phyloP scores from a whole-genome alignment of 140 eudicot genomes.

The Erigeron philadelphicus region DNA sequence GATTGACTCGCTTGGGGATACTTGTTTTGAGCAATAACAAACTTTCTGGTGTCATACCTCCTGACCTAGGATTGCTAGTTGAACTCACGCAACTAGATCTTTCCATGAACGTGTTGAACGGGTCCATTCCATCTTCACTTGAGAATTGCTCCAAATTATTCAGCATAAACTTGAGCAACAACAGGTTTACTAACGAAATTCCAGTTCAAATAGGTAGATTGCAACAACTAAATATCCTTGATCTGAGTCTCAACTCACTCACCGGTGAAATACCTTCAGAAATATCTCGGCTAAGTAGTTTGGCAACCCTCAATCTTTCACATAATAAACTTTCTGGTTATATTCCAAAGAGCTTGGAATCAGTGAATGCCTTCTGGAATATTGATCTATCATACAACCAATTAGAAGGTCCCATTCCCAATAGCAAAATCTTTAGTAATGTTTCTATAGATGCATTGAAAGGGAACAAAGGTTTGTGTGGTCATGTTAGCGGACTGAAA shows the following conservation, averaged over 20 bases:
- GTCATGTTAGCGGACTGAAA: slow-evolving; percentile 21
- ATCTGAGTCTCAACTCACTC: slow-evolving; percentile 30
- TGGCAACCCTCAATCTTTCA: slow-evolving; percentile 35
- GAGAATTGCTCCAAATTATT: slow-evolving; percentile 27
- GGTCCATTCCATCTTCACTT: slow-evolving; percentile 32
- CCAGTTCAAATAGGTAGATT: slow-evolving; percentile 26
- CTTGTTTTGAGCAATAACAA: slow-evolving; percentile 29
- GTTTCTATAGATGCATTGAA: slow-evolving; percentile 23
- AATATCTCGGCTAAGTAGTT: slow-evolving; percentile 12
- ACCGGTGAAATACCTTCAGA: slow-evolving; percentile 21
- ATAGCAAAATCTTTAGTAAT: slow-evolving; percentile 21
- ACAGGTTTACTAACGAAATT: slow-evolving; percentile 22
- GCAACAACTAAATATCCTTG: slow-evolving; percentile 23
- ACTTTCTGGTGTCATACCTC: slow-evolving; percentile 39
- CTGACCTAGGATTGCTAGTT: slow-evolving; percentile 28
- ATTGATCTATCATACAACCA: slow-evolving; percentile 33
- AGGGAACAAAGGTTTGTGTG: slow-evolving; percentile 35
- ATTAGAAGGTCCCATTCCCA: slow-evolving; percentile 39
- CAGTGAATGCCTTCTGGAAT: slow-evolving; percentile 15
- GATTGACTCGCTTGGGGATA: neutral
- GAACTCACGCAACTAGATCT: slow-evolving; percentile 28
- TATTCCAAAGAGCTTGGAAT: slow-evolving; percentile 25
- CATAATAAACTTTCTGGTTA: slow-evolving; percentile 37
- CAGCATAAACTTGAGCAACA: slow-evolving; percentile 34
- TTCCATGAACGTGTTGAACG: slow-evolving; percentile 34